Evolutionary conservation across 352 stramenopile species (phyloP).

Genomic region (Saprolegnia parasitica): DNA sequence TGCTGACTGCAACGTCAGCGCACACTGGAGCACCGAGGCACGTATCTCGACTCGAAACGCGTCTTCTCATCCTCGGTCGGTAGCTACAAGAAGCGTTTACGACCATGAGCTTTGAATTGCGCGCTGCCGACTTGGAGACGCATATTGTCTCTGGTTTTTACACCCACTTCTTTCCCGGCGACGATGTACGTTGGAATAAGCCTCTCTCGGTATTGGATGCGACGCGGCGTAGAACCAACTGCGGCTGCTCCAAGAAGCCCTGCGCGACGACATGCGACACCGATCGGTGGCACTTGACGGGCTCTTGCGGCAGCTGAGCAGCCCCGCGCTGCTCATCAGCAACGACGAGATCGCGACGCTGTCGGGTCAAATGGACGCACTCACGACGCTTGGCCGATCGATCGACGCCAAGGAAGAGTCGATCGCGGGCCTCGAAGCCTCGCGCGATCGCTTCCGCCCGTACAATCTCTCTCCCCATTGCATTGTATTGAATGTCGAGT

Average conservation of each 20-base stretch:
- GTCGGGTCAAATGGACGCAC: constrained; percentile 3
- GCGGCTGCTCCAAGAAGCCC: constrained; percentile 2
- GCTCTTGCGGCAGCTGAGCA: constrained; percentile 15
- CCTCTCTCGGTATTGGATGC: constrained; percentile 4
- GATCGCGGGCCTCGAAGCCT: neutral
- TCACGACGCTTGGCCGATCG: neutral
- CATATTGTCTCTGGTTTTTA: constrained; percentile 1
- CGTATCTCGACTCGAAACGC: too few relatives aligned
- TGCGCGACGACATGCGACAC: constrained; percentile 21
- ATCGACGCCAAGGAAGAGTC: constrained; percentile 21
- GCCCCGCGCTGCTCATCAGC: neutral
- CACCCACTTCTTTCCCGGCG: neutral
- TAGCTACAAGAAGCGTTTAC: constrained; percentile 22
- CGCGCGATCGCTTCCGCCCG: neutral
- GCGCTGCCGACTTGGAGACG: neutral
- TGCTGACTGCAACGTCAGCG: constrained; percentile 8
- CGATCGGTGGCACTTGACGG: constrained; percentile 1
- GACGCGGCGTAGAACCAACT: constrained; percentile 8
- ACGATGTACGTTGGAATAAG: constrained; percentile 1
- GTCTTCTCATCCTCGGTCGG: too few relatives aligned
- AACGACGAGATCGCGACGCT: constrained; percentile 18
- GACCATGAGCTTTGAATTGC: constrained; percentile 20
- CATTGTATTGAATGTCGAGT: too few relatives aligned
- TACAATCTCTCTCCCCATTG: neutral
- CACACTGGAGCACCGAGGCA: constrained; percentile 20